Evolutionary conservation across 2,329 filamentous ascomycete species (phyloP).

Genomic region (Cladorrhinum sp.): DNA sequence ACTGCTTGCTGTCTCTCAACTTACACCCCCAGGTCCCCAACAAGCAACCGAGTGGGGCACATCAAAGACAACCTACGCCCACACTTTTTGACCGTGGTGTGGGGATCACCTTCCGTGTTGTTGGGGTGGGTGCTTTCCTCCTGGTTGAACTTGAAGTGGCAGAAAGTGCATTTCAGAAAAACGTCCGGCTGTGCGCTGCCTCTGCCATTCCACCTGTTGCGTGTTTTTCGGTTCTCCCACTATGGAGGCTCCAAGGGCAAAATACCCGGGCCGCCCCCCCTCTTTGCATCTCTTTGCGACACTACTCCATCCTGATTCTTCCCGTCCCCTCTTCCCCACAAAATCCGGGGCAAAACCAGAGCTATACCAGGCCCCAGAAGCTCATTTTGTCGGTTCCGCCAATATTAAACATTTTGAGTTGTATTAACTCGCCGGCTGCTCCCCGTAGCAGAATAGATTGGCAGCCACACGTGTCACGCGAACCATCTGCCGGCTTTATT

Average conservation of each 20-base stretch:
- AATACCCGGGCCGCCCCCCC: constrained; percentile 29
- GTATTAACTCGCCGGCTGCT: constrained; percentile 13
- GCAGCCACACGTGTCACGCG: constrained; percentile 24
- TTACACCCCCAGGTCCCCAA: no score
- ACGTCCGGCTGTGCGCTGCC: no score
- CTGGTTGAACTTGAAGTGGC: background rate
- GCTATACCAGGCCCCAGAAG: constrained; percentile 9
- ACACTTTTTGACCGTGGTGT: no score
- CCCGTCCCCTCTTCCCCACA: constrained; percentile 8
- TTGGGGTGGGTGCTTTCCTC: no score
- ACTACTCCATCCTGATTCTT: background rate
- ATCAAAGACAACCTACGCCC: background rate
- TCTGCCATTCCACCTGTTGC: background rate
- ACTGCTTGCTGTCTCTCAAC: constrained; percentile 6
- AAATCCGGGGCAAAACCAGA: constrained; percentile 13
- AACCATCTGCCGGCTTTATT: constrained; percentile 32
- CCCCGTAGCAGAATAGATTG: constrained; percentile 23
- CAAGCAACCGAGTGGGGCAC: background rate
- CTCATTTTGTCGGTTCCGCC: constrained; percentile 24
- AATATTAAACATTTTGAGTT: constrained; percentile 20
- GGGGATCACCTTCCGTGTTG: no score
- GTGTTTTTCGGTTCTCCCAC: background rate
- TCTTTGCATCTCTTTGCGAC: constrained; percentile 19
- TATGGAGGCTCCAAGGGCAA: constrained; percentile 13
- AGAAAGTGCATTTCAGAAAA: background rate